Base-by-base conservation (phyloP, 2,329 filamentous ascomycete genomes). In the Trichophyton verrucosum region DNA sequence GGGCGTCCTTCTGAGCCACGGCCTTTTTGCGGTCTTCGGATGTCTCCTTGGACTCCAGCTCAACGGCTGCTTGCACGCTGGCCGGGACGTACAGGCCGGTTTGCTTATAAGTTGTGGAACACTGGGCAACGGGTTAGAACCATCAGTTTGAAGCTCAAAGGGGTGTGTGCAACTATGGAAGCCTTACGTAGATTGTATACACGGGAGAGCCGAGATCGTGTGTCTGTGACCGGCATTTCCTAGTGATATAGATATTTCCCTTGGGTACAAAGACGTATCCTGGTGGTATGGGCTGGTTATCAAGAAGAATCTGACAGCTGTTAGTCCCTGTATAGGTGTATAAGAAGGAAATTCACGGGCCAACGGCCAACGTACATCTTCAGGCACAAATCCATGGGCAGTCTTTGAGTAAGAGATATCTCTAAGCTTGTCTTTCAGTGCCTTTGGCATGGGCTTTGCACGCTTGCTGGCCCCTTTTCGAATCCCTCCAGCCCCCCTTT, bases 31-130 rank as follows among this genome's bases (percentile, higher is more conserved):
- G 76, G 1, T 71, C 66, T 6, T 70, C 57, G 1, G 75, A 68
- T 1, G 78, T 80, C 27, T 69, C 68, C 4, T 71, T 69, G 0
- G 77, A 75, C 42, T 70, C 67, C 30, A 67, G 59, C 20, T 73
- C 67, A 13, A 80, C 77, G 7, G 69, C 63, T 5, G 66, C 60
- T 60, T 77, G 65, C 22, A 80, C 72, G 5, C 67, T 65, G 15
- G 64, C 65, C 0, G 77, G 77, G 2, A 78, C 72, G 44, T 76
- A 74, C 20, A 81, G 69, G 13, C 78, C 78, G 15, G 77, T 63
- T 33, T 65, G 66, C 33, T 63, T 66, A 61, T 71, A 73, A 36
- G 67, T 70, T 40, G 66, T 59, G 47, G 66, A 66, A 61, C 72
- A 62, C 71, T 72, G 59, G 11, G n/a, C 33, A 38, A 38, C 33